Evolutionary conservation across 2,329 filamentous ascomycete species (phyloP), one percentile per base, ranked within the genome.

Genomic region (Akanthomyces muscarius): DNA sequence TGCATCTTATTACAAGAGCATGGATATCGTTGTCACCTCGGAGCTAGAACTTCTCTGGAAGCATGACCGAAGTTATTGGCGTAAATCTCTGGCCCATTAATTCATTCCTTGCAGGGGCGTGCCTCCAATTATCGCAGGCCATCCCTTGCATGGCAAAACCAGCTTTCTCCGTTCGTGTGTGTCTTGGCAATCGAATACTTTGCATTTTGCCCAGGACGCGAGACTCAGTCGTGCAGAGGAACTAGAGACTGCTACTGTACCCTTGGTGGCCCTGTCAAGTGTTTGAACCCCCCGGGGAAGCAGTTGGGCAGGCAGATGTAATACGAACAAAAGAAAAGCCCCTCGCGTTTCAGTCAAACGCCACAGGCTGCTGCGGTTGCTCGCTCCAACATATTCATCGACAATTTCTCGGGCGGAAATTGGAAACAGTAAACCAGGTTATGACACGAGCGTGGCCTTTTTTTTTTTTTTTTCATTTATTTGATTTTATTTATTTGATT

Each of bases 11-110:
- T 16, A 36, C 33, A 21, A 23, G 16, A 36, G 18, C 50, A 36
- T 36, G 28, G 50, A 16, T 53, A 11, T 53, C 23, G 4, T 23
- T 13, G 14, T 23, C 18, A 14, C 23, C 14, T 7, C 33, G 52
- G n/a, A 55, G 52, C 52, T 42, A 55, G 52, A 55, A 55, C 36
- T 21, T 42, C 33, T 42, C 36, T 55, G 52, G 52, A 55, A 55
- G 36, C 33, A 36, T 55, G n/a, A 7, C 52, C 52, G 36, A 42
- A 55, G 41, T 25, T 13, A 7, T 28, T 23, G 33, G 33, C 33
- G n/a, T 36, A 14, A 55, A 33, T 36, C 23, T 42, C 33, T 41
- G 52, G 36, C 52, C 36, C 21, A 11, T 28, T 3, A 28, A 16
- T 1, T 53, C 38, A 53, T 33, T 52, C 33, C 33, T 7, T 30